Conservation (phyloP, 2,329 filamentous ascomycete species). For the Xylaria arbuscula region DNA sequence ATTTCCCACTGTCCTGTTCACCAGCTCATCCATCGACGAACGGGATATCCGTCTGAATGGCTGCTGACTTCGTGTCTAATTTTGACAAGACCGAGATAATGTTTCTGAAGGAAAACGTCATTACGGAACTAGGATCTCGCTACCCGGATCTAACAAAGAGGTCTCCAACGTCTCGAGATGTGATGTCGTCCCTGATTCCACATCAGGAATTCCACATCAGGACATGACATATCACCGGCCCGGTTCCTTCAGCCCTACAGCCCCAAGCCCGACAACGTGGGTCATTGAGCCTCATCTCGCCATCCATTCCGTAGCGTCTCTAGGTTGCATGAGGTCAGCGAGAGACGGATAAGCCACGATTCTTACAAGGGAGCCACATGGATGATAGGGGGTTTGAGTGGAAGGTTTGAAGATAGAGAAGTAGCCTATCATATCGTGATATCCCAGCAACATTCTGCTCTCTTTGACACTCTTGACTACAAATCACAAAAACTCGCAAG, state of each 20-base stretch:
- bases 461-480: not conserved
- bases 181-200: constrained; percentile 10
- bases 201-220: not conserved
- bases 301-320: not conserved
- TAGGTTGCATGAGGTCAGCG: not conserved
- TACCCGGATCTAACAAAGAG: no score
- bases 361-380: not conserved
- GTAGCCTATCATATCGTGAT: not conserved
- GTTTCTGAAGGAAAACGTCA: not conserved
- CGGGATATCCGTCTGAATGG: constrained; percentile 6
- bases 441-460: not conserved
- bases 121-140: not conserved
- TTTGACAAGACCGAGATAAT: constrained; percentile 9
- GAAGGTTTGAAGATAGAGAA: not conserved
- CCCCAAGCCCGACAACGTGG: constrained; percentile 14
- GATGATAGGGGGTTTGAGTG: not conserved
- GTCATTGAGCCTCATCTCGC: constrained; percentile 13
- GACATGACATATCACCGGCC: not conserved
- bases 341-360: not conserved
- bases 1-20: not conserved
- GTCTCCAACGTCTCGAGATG: not conserved
- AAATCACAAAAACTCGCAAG: not conserved
- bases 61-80: constrained; percentile 32
- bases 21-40: not conserved
- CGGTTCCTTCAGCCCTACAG: constrained; percentile 32